Percentiles rank a stretch among this genome's conserved stretches.
phyloP scores from a whole-genome alignment of 768 basidiomycete species.

The Russula ochroleuca region DNA sequence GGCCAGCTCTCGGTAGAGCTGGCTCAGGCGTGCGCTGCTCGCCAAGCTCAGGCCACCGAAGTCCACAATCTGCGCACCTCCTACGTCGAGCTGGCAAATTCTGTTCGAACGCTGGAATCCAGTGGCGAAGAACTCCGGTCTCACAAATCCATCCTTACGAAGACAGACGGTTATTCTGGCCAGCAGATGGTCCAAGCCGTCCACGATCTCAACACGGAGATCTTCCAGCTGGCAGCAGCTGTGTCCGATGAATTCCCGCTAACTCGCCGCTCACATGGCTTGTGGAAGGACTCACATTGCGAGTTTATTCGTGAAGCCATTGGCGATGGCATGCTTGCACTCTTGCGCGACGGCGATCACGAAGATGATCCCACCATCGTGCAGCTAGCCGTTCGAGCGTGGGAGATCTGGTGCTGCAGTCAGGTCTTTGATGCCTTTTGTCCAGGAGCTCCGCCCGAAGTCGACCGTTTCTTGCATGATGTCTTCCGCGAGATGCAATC shows the following conservation, averaged over 20 bases:
- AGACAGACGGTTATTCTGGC: constrained; percentile 37
- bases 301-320: constrained; percentile 33
- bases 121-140: constrained; percentile 33
- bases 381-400: constrained; percentile 38
- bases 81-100: constrained; percentile 29
- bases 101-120: constrained; percentile 29
- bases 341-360: constrained; percentile 33
- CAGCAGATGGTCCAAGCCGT: constrained; percentile 36
- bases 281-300: constrained; percentile 31
- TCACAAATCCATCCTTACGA: constrained; percentile 36
- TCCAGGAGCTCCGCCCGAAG: constrained; percentile 33
- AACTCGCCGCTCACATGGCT: constrained; percentile 27
- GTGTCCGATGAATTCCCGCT: constrained; percentile 34
- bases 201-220: constrained; percentile 36
- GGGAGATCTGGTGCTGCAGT: constrained; percentile 36
- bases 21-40: constrained; percentile 15
- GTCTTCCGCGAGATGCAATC: constrained; percentile 36
- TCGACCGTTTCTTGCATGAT: constrained; percentile 31
- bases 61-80: constrained; percentile 30
- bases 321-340: constrained; percentile 32
- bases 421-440: constrained; percentile 36
- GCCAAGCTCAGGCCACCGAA: constrained; percentile 20
- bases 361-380: constrained; percentile 36
- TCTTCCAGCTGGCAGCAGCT: constrained; percentile 36
- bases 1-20: constrained; percentile 25